These are phyloP conservation scores for Nicotiana paniculata DNA, from an alignment of 257 asterid genomes.

Conservation along the genomic window DNA sequence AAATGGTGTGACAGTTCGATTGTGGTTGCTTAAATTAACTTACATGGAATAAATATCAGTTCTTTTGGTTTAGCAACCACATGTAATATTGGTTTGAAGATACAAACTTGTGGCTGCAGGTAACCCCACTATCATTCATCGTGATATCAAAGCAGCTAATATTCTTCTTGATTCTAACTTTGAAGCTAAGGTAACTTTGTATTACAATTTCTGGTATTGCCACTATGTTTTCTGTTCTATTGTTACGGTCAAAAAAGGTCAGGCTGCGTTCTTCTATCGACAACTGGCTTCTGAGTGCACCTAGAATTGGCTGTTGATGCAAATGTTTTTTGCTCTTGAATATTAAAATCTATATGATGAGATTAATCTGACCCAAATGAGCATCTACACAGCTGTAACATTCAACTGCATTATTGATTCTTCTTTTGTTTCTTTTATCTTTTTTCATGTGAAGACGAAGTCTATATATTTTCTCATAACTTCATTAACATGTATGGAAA, in stretches of 20 bases:
- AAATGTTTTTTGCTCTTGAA: not conserved
- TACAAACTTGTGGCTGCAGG: constrained; percentile 14
- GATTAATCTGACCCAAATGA: not conserved
- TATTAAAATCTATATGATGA: not conserved
- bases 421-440: not conserved
- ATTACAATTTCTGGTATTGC: not conserved
- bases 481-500: not conserved
- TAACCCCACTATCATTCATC: constrained; percentile 27
- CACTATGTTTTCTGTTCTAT: not conserved
- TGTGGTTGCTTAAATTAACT: not conserved
- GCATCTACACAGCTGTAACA: not conserved
- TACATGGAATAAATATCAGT: not conserved
- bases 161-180: constrained; percentile 22
- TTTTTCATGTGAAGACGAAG: not conserved
- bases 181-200: constrained; percentile 20
- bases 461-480: not conserved
- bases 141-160: constrained; percentile 26
- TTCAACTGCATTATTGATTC: not conserved
- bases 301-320: not conserved
- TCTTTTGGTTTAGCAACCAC: not conserved
- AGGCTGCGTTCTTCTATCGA: not conserved
- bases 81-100: not conserved
- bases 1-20: not conserved
- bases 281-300: constrained; percentile 2
- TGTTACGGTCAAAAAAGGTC: not conserved